Base-by-base conservation (phyloP, 1,284 basidiomycete species). In the Boletus sp. region DNA sequence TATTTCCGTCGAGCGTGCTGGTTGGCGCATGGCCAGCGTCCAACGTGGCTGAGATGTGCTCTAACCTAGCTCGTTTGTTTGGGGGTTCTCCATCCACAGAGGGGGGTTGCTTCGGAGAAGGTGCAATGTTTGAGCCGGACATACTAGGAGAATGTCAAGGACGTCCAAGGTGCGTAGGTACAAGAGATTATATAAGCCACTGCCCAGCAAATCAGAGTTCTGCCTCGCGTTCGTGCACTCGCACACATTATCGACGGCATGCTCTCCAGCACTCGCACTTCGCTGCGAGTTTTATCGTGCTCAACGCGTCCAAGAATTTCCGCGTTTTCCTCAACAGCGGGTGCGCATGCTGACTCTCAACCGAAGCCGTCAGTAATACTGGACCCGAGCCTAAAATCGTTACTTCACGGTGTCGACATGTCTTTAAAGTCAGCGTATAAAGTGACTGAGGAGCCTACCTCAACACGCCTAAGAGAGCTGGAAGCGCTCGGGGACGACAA, bases 401-500 rank as follows among this genome's bases (percentile, higher is more conserved):
- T 91, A 28, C 75, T 92, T 47, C 78, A 80, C 59, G 88, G 90
- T 75, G 81, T 86, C 43, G 43, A 90, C 63, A 84, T 89, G 64
- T 84, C 89, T 13, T 72, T 90, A 19, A 74, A 77, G 52, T 78
- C 79, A 35, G 84, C 80, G 65, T 65, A 68, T 17, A 71, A 65
- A 19, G 65, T 61, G 28, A 47, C 64, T 14, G 63, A 65, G 35
- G 65, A 28, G 53, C 55, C 60, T 46, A 43, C 17, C 38, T 35
- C 65, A 6, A 5, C 35, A 11, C 60, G 68, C 47, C 61, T 71
- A 38, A 83, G 81, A 60, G 87, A 90, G 67, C 75, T 92, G 16
- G 82, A 90, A 66, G 73, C 82, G 37, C 73, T 82, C 38, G 74
- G 80, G 49, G 67, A 69, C n/a, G 67, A 69, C 6, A 61, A 65